phyloP scores from a whole-genome alignment of 2,329 filamentous ascomycete species.

The Penicillium glabrum region DNA sequence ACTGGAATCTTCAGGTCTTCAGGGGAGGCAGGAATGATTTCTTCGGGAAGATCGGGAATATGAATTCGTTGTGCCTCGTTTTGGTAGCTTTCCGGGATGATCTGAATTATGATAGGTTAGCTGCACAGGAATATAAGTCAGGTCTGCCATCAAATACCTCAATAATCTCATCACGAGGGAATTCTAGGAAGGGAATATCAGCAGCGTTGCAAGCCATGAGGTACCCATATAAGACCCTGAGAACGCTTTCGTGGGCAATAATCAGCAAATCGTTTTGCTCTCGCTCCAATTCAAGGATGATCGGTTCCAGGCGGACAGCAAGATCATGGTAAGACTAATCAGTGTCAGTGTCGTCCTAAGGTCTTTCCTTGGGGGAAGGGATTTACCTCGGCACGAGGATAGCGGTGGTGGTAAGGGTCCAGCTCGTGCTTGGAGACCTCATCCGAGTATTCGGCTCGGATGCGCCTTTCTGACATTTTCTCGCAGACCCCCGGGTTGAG shows the following conservation, averaged over 20 bases:
- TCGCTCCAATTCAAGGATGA: slow-evolving; percentile 94
- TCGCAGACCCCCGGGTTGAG: slow-evolving; percentile 96
- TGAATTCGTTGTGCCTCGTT: slow-evolving; percentile 90
- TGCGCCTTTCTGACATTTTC: slow-evolving; percentile 80
- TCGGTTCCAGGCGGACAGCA: slow-evolving; percentile 94
- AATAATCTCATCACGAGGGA: slow-evolving; percentile 95
- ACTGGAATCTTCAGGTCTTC: slow-evolving; percentile 80
- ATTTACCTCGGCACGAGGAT: slow-evolving; percentile 84
- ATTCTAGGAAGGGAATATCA: slow-evolving; percentile 89
- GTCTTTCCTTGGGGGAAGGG: neutral
- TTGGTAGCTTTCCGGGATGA: slow-evolving; percentile 95
- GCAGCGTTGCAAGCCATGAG: slow-evolving; percentile 97
- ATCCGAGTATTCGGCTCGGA: slow-evolving; percentile 79
- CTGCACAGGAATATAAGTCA: neutral
- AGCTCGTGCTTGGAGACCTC: slow-evolving; percentile 90
- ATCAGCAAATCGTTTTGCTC: slow-evolving; percentile 98
- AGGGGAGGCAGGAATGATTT: slow-evolving; percentile 73
- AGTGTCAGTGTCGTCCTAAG: neutral
- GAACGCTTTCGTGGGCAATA: slow-evolving; percentile 96
- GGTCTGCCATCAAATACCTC: slow-evolving; percentile 55
- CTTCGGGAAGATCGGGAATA: slow-evolving; percentile 67
- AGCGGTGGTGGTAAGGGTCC: slow-evolving; percentile 96
- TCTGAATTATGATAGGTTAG: slow-evolving; percentile 48
- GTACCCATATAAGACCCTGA: slow-evolving; percentile 94
- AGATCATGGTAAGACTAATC: slow-evolving; percentile 92